These are phyloP conservation scores for Populus ilicifolia DNA, from an alignment of 345 rosid genomes.

Conservation along the genomic window DNA sequence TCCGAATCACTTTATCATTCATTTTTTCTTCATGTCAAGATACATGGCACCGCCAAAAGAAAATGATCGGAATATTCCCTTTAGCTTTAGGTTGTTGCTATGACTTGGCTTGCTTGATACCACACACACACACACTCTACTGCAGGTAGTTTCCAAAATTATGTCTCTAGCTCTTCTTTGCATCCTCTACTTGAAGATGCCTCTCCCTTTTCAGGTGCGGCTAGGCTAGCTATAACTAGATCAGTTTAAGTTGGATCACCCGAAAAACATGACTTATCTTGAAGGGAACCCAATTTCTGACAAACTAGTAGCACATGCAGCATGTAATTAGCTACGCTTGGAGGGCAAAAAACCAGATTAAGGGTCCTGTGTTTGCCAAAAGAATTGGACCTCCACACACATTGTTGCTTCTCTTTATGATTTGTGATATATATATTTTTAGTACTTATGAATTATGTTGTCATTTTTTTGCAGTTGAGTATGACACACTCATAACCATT, in stretches of 20 bases:
- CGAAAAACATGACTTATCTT: not conserved
- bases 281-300: not conserved
- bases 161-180: not conserved
- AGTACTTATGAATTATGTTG: not conserved
- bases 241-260: not conserved
- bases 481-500: slow-evolving; percentile 7
- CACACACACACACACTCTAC: not conserved
- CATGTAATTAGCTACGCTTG: too few species aligned
- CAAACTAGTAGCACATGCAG: too few species aligned
- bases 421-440: too few species aligned
- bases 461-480: slow-evolving; percentile 14
- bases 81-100: not conserved
- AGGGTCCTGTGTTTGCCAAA: too few species aligned
- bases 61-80: not conserved
- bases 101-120: not conserved
- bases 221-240: not conserved
- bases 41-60: not conserved
- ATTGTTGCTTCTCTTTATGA: not conserved
- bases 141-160: not conserved
- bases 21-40: not conserved
- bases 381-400: not conserved
- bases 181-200: not conserved
- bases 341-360: too few species aligned
- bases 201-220: not conserved
- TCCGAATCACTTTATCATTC: not conserved